phyloP scores from a whole-genome alignment of 1,139 yeast species.

The Geotrichum siamense region DNA sequence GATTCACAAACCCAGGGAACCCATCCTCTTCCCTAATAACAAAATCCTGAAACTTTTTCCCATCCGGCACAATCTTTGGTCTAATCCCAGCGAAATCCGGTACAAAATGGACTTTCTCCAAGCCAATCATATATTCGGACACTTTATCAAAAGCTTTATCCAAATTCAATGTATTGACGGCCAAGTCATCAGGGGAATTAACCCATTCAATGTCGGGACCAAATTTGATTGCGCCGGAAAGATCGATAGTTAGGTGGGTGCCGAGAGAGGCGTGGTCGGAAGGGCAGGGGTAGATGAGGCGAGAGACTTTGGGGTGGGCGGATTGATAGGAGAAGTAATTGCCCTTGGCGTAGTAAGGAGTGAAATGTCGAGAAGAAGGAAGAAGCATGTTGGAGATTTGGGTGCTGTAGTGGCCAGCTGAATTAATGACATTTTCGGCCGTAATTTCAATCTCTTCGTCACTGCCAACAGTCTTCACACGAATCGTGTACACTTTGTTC shows the following conservation, averaged over 20 bases:
- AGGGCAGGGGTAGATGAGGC: slow-evolving; percentile 71
- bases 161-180: slow-evolving; percentile 40
- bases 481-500: slow-evolving; percentile 18
- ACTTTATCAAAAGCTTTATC: slow-evolving; percentile 55
- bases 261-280: slow-evolving; percentile 72
- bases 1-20: slow-evolving; percentile 70
- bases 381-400: slow-evolving; percentile 58
- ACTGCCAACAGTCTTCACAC: slow-evolving; percentile 20
- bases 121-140: slow-evolving; percentile 52
- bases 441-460: slow-evolving; percentile 41
- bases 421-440: slow-evolving; percentile 56
- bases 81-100: slow-evolving; percentile 78
- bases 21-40: slow-evolving; percentile 58
- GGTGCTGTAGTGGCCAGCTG: slow-evolving; percentile 76
- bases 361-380: slow-evolving; percentile 53
- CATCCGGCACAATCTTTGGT: slow-evolving; percentile 56
- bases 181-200: slow-evolving; percentile 36
- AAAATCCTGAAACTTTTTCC: slow-evolving; percentile 59
- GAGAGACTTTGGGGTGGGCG: slow-evolving; percentile 38
- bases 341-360: slow-evolving; percentile 72
- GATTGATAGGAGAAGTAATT: slow-evolving; percentile 60
- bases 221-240: slow-evolving; percentile 72
- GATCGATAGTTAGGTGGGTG: slow-evolving; percentile 75
- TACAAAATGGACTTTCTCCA: slow-evolving; percentile 45
- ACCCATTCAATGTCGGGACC: slow-evolving; percentile 92